Base-by-base conservation (phyloP, 169 alveolate genomes). In the Cryptosporidium baileyi region DNA sequence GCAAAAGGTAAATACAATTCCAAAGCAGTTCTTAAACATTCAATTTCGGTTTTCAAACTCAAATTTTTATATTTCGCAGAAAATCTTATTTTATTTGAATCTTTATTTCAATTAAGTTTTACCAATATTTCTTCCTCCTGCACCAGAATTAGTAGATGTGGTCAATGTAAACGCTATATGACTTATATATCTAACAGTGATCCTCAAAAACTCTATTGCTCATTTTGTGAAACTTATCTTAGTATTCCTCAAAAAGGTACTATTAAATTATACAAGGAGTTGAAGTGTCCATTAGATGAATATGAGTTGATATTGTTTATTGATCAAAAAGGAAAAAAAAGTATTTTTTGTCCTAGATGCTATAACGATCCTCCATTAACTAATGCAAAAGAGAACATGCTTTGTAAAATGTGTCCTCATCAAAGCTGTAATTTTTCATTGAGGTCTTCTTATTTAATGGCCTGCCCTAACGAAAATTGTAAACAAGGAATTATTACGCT, bases 1-100 rank as follows among this genome's bases (percentile, higher is more conserved):
- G 96, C 98, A 2, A 90, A 92, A 38, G 99, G 99, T 3, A 91
- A 94, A 62, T 95, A 94, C 44, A 90, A 91, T 38, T 89, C 89
- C 63, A 85, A 88, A 24, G 89, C 88, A 11, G 96, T 95, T 47
- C 89, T 95, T 2, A 88, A 90, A 28, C 97, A 93, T 80, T 95
- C 97, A 1, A 90, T 94, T 30, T 88, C 91, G 36, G 91, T 94
- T 63, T 96, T 95, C 89, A 93, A 93, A 60, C 88, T 91, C 61
- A 96, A 94, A 67, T 96, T 93, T 61, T 90, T 80, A 49, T 91
- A 89, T 30, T 94, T 92, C 88, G 91, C 89, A 40, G 80, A 82
- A 41, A 94, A 93, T 81, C 89, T 92, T 5, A 80, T 67, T 32
- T 59, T 88, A 2, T 89, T 92, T 89, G 95, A 92, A 63, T 89